Evolutionary conservation across 2,329 filamentous ascomycete species (phyloP).

Genomic region (Botrytis medusae): DNA sequence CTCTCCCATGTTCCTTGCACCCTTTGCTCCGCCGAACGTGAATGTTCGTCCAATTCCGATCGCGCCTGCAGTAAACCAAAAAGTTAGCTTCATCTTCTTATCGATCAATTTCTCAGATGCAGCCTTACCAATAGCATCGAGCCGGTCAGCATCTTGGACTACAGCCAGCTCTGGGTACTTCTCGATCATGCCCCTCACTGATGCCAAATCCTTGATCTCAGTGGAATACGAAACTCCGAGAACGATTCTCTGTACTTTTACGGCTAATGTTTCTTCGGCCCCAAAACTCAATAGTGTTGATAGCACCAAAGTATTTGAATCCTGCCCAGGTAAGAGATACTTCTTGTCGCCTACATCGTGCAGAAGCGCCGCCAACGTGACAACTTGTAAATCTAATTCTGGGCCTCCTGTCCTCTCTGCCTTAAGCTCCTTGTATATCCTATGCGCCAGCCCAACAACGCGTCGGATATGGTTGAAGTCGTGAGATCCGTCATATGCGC

Average conservation of each 20-base stretch:
- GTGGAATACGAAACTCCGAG: conserved; percentile 77
- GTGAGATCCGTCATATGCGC: conserved; percentile 79
- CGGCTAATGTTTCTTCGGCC: conserved; percentile 59
- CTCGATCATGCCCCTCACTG: conserved; percentile 58
- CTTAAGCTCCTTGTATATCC: conserved; percentile 37
- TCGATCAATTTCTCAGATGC: neutral
- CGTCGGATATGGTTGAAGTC: conserved; percentile 83
- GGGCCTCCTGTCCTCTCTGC: conserved; percentile 27
- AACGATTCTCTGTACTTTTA: conserved; percentile 70
- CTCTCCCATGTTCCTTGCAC: conserved; percentile 55
- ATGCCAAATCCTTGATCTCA: conserved; percentile 65
- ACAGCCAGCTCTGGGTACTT: conserved; percentile 74
- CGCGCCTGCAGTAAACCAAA: conserved; percentile 53
- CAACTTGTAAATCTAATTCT: conserved; percentile 55
- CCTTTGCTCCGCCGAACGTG: conserved; percentile 70
- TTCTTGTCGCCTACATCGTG: conserved; percentile 80
- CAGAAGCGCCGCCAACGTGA: conserved; percentile 69
- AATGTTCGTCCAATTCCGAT: conserved; percentile 81
- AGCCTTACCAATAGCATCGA: conserved; percentile 69
- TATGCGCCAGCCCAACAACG: conserved; percentile 68
- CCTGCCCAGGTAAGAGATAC: conserved; percentile 50
- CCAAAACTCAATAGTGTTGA: conserved; percentile 60
- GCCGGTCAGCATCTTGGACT: conserved; percentile 88
- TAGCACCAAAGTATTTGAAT: conserved; percentile 56
- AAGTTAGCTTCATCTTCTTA: neutral